Evolutionary conservation across 495 filamentous ascomycete species (phyloP), one percentile per base, ranked within the genome.

Genomic region (Penicillium canariense): DNA sequence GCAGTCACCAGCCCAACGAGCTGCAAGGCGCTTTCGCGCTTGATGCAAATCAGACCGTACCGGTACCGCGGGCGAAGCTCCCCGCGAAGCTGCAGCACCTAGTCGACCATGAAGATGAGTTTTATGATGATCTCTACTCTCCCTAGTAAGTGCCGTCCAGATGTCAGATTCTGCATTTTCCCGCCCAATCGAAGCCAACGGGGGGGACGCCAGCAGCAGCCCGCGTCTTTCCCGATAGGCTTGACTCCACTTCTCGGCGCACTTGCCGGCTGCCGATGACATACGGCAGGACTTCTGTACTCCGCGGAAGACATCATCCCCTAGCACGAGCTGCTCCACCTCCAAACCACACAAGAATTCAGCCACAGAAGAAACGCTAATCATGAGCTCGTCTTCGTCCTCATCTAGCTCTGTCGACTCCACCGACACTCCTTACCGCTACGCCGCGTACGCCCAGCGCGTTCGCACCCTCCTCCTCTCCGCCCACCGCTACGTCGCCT

Each of bases 401-500:
- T 14, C 50, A 12, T 28, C 43, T 58, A 96, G 91, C 68, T 86
- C 82, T 17, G 78, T 85, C 22, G 85, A 95, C 55, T 86, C 90
- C 6, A 97, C 91, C 36, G 88, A 96, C 44, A 87, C 86, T 56
- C 84, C 84, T 58, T 75, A 91, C 66, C 89, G 94, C 59, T 98
- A 96, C 70, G 94, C 93, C 44, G 94, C 89, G 61, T 97, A 98
- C 75, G 89, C 89, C 46, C 83, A 84, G 59, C 84, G 92, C 50
- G 72, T 92, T 56, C 87, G 91, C 56, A 98, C 93, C 15, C 88
- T 97, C 65, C 84, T 98, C 59, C 80, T 90, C 63, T 87, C 87
- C 36, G 90, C 91, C 25, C 94, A 98, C 66, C 88, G 94, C 65
- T 97, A 98, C 69, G 90, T 98, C 54, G 94, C 94, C 58, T 98